A percentile compares a stretch with the other conserved stretches of the same genome.
These are phyloP conservation scores for Ceratorhiza oryzae-sativae DNA, from an alignment of 1,284 basidiomycete genomes.

Conservation along the genomic window DNA sequence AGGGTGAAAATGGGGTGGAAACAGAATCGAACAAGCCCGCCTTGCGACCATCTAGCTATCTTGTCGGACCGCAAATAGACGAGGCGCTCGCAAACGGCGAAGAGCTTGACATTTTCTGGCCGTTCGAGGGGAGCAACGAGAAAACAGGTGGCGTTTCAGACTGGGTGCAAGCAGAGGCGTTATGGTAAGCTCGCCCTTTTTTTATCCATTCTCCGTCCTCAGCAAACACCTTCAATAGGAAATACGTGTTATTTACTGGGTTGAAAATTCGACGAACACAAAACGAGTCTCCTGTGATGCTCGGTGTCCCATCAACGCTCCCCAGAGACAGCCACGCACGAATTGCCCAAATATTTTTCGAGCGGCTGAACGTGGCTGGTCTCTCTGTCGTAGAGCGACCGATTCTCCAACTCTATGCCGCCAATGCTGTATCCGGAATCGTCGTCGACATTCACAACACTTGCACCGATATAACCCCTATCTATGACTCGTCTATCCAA, in stretches of 20 bases:
- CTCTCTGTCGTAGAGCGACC: constrained; percentile 86
- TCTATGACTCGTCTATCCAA: constrained; percentile 79
- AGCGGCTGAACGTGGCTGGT: constrained; percentile 91
- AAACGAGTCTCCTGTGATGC: constrained; percentile 86
- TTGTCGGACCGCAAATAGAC: constrained; percentile 83
- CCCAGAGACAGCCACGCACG: constrained; percentile 77
- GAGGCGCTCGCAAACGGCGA: constrained; percentile 77
- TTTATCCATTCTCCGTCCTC: neutral
- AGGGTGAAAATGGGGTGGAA: constrained; percentile 7
- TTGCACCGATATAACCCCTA: constrained; percentile 76
- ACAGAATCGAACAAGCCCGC: constrained; percentile 26
- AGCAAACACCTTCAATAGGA: constrained; percentile 60
- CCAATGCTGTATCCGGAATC: constrained; percentile 78
- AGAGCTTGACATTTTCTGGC: constrained; percentile 80
- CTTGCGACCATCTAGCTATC: constrained; percentile 74
- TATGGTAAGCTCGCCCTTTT: constrained; percentile 71
- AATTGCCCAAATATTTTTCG: constrained; percentile 89
- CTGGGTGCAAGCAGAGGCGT: constrained; percentile 90
- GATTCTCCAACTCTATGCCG: constrained; percentile 83
- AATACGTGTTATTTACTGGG: constrained; percentile 79
- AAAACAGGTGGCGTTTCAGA: constrained; percentile 68
- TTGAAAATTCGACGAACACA: constrained; percentile 81
- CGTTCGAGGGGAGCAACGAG: constrained; percentile 65
- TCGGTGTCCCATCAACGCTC: constrained; percentile 74
- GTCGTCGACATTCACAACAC: constrained; percentile 86